Percentiles rank a stretch among this genome's conserved stretches.
phyloP scores from a whole-genome alignment of 371 early-diverging fungal genomes.

The Zychaea mexicana region DNA sequence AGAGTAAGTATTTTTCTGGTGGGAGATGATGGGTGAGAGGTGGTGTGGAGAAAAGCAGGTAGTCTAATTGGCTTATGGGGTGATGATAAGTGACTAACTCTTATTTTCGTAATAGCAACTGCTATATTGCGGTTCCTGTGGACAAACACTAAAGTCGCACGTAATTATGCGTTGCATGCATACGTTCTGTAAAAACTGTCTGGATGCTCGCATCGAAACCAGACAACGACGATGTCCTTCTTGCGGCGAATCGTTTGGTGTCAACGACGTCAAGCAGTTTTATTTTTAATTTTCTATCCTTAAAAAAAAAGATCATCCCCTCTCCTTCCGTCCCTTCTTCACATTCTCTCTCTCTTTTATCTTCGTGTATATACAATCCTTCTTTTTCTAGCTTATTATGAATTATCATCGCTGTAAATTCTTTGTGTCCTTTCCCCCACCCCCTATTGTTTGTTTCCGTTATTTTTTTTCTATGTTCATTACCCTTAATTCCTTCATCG shows the following conservation, averaged over 20 bases:
- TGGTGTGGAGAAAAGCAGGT: no score
- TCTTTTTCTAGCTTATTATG: no score
- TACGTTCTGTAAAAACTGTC: slow-evolving; percentile 94
- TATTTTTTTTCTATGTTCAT: background rate
- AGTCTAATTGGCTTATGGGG: no score
- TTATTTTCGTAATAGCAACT: slow-evolving; percentile 54
- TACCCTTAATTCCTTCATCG: background rate
- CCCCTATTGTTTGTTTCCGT: no score
- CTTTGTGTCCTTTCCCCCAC: background rate
- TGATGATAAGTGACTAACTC: no score
- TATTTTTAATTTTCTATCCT: slow-evolving; percentile 62
- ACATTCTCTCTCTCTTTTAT: slow-evolving; percentile 11
- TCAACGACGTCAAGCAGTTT: slow-evolving; percentile 89
- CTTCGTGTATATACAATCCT: slow-evolving; percentile 6
- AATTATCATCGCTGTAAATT: slow-evolving; percentile 1
- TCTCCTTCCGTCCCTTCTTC: background rate
- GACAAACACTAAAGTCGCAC: slow-evolving; percentile 82
- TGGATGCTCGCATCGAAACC: slow-evolving; percentile 87
- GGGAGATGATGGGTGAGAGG: no score
- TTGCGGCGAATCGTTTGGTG: slow-evolving; percentile 92
- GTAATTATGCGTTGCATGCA: slow-evolving; percentile 93
- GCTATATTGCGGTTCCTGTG: slow-evolving; percentile 90
- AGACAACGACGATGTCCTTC: slow-evolving; percentile 98
- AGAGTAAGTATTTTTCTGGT: no score
- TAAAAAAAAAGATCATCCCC: background rate